Evolutionary conservation across 176 grass and related monocot species (phyloP), one percentile per base, ranked within the genome.

Genomic region (Cenchrus fungigraminus): DNA sequence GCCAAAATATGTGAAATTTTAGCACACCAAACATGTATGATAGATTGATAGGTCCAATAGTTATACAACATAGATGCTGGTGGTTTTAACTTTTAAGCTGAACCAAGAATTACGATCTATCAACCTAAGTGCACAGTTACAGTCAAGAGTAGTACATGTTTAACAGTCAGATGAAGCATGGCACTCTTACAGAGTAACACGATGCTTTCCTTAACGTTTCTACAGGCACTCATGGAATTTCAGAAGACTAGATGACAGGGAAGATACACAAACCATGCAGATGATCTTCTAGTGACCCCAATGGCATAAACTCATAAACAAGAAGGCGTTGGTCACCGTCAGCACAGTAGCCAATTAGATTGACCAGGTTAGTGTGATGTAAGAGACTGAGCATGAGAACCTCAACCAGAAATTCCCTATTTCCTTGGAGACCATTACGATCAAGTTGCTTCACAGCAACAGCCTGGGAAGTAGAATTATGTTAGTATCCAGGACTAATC

Each of bases 371-470:
- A 76, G 92, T 83, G 83, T 97, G 94, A 83, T 94, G 87, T 74
- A 97, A 77, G 16, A 94, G 91, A 84, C 94, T 97, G 53, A 97
- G 94, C 92, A 97, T 97, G 72, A 94, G 89, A 57, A 97, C 94
- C 89, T 97, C 94, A 53, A 94, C 92, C 76, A 97, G 92, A 81
- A 97, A 97, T 72, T 97, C 94, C 59, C 92, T 92, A 78, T 97
- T 97, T 78, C 94, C 94, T 90, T 97, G 94, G 75, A 97, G 89
- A 59, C 94, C 91, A 76, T 94, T 92, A 61, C 92, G 88, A 88
- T 97, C 92, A 80, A 97, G 92, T 84, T 94, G 92, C 89, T 97
- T 97, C 83, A 97, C 94, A 71, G 94, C 94, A 83, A 97, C 90
- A 66, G 79, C 85, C 94, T 97, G 85, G 49, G 68, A 78, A 77